Conservation (phyloP, 2,329 filamentous ascomycete genomes). For the Zalaria sp. region DNA sequence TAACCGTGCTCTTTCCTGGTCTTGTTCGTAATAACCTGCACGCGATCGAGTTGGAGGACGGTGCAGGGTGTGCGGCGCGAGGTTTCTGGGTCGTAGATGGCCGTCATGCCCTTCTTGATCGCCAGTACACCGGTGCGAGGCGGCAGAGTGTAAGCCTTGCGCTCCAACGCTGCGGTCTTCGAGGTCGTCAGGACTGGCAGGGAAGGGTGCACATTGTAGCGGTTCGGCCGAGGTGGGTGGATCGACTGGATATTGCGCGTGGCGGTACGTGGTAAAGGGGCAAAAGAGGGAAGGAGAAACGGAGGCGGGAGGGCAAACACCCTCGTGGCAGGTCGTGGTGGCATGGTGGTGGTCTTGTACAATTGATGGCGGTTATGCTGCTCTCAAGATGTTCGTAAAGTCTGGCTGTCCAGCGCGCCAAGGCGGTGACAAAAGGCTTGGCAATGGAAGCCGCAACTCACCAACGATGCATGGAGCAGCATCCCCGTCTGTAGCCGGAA, state of each 20-base stretch:
- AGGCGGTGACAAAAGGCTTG: too few species aligned
- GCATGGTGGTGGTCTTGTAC: slow-evolving; percentile 10
- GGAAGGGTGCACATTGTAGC: slow-evolving; percentile 38
- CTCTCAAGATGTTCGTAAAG: too few species aligned
- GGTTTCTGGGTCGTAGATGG: slow-evolving; percentile 63
- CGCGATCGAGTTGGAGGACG: slow-evolving; percentile 82
- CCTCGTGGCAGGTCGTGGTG: slow-evolving; percentile 10
- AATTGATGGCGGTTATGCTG: neutral
- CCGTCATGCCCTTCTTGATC: slow-evolving; percentile 92
- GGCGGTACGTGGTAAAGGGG: slow-evolving; percentile 12
- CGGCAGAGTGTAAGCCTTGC: slow-evolving; percentile 44
- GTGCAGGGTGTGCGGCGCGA: slow-evolving; percentile 74
- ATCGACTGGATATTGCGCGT: slow-evolving; percentile 42
- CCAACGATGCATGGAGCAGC: too few species aligned
- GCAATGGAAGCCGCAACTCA: too few species aligned
- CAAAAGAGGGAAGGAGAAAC: slow-evolving; percentile 16
- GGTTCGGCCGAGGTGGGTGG: slow-evolving; percentile 32
- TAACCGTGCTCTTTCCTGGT: slow-evolving; percentile 72
- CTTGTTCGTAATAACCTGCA: slow-evolving; percentile 81
- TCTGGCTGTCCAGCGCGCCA: too few species aligned
- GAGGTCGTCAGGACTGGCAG: slow-evolving; percentile 41
- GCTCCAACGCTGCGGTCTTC: slow-evolving; percentile 43
- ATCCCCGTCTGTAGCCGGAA: too few species aligned
- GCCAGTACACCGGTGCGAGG: slow-evolving; percentile 70
- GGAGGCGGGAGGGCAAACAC: slow-evolving; percentile 15